Base-by-base conservation (phyloP, 163 green algal species). In the Picocystis sp. region DNA sequence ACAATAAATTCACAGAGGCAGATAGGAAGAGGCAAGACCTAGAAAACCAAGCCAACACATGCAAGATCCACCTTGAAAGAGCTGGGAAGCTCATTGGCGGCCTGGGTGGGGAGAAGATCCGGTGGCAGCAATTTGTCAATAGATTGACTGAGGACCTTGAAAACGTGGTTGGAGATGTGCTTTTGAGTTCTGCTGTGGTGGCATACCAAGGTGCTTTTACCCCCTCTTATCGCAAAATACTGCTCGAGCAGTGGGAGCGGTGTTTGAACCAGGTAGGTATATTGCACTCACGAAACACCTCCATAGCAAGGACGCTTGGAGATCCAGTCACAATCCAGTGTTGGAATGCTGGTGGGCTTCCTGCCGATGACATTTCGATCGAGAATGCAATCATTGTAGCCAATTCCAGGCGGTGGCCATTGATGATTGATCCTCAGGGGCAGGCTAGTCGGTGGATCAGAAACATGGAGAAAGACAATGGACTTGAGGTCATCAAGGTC, bases 61-160 rank as follows among this genome's bases (percentile, higher is more conserved):
- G 79, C 69, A 75, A 72, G 22, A 69, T 81, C 17, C 83, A 88
- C 74, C 78, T 92, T 43, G 61, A 81, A 29, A 71, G 81, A 19
- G 81, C 81, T 12, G 78, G 84, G 57, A 92, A 89, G 66, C 72
- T 92, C 17, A 87, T 92, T 54, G 76, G 78, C 0, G 81, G 81
- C 11, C 67, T 89, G 22, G 77, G 80, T 34, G 80, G 80, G 0
- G 80, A 89, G 63, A 71, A 71, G 50, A 46, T 60, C 21, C 63
- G 72, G 15, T 76, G 66, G 64, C 64, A 70, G 45, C 61, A 72
- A 3, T 83, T 74, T 2, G 70, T 87, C 11, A 50, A 78, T 52
- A 56, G 80, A 57, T 65, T 92, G 43, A 42, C 21, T 6, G 23
- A 60, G 25, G 66, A 81, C 45, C 55, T 89, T 50, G 48, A 73